Conservation (phyloP, 306 rosid species). For the Delonix regia region DNA sequence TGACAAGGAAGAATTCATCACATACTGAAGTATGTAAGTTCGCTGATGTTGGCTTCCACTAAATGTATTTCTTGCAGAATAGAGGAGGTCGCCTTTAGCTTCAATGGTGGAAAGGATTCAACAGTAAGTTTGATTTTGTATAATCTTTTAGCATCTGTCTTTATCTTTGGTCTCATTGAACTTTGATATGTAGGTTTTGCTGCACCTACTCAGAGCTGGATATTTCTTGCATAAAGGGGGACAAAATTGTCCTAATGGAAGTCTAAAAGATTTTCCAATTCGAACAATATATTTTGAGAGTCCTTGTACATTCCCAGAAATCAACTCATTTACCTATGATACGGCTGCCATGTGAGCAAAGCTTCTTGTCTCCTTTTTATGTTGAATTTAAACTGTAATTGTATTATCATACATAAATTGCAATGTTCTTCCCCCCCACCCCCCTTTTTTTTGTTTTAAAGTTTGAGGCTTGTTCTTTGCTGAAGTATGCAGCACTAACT, state of each 20-base stretch:
- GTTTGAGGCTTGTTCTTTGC: neutral
- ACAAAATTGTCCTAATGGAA: conserved; percentile 60
- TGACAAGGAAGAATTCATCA: neutral
- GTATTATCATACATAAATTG: too few relatives aligned
- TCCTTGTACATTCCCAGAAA: conserved; percentile 78
- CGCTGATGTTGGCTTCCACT: conserved; percentile 24
- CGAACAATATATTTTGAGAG: conserved; percentile 92
- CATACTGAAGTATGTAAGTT: conserved; percentile 14
- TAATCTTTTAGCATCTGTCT: conserved; percentile 28
- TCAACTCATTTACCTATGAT: conserved; percentile 84
- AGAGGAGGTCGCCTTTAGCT: conserved; percentile 93
- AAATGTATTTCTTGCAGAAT: conserved; percentile 55
- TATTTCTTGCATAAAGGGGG: conserved; percentile 75
- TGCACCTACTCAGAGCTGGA: conserved; percentile 95
- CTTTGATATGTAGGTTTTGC: conserved; percentile 71
- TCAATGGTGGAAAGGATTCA: conserved; percentile 98
- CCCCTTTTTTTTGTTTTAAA: too few relatives aligned
- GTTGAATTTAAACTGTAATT: conserved; percentile 3
- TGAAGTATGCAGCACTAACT: conserved; percentile 9
- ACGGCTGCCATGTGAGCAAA: conserved; percentile 69
- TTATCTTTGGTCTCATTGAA: conserved; percentile 25
- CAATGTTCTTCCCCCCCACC: too few relatives aligned
- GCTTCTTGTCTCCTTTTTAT: conserved; percentile 21
- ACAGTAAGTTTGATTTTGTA: conserved; percentile 65
- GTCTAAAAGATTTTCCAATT: conserved; percentile 64